Evolutionary conservation across 2,329 filamentous ascomycete species (phyloP).

Genomic region (Colletotrichum musicola): DNA sequence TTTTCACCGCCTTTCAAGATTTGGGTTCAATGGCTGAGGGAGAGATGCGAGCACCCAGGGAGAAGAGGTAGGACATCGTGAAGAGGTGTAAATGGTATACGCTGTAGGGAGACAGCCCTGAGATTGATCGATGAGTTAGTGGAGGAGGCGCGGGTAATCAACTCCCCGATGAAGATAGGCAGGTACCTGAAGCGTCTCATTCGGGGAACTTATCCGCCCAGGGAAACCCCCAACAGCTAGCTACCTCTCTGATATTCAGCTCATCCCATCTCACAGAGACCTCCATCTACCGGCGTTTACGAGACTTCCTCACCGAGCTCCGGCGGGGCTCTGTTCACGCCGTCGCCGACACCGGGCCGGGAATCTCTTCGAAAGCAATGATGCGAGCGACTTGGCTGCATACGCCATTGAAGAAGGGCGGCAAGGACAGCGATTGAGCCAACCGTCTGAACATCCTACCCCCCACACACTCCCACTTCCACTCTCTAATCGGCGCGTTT

Average conservation of each 20-base stretch:
- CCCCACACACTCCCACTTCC: slow-evolving; percentile 4
- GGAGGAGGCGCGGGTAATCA: not conserved
- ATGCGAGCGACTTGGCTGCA: slow-evolving; percentile 4
- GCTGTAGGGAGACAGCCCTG: too few species aligned
- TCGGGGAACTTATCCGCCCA: not conserved
- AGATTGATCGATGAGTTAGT: too few species aligned
- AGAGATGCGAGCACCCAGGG: not conserved
- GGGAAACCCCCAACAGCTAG: not conserved
- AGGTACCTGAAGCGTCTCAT: not conserved
- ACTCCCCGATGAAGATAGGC: not conserved
- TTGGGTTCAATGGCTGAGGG: not conserved
- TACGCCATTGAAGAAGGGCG: slow-evolving; percentile 5
- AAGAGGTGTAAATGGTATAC: too few species aligned
- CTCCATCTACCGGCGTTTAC: not conserved
- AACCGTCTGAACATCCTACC: slow-evolving; percentile 5
- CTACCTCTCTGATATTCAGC: too few species aligned
- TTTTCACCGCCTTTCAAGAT: slow-evolving; percentile 23
- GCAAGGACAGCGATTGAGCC: not conserved
- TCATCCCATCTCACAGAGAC: not conserved
- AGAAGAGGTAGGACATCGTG: not conserved
- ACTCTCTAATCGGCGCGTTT: slow-evolving; percentile 22
- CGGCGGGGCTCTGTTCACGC: not conserved
- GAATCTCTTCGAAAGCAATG: not conserved
- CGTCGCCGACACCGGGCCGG: slow-evolving; percentile 35
- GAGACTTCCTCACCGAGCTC: not conserved